Conservation (phyloP, 352 stramenopile species). For the Bremia lactucae region DNA sequence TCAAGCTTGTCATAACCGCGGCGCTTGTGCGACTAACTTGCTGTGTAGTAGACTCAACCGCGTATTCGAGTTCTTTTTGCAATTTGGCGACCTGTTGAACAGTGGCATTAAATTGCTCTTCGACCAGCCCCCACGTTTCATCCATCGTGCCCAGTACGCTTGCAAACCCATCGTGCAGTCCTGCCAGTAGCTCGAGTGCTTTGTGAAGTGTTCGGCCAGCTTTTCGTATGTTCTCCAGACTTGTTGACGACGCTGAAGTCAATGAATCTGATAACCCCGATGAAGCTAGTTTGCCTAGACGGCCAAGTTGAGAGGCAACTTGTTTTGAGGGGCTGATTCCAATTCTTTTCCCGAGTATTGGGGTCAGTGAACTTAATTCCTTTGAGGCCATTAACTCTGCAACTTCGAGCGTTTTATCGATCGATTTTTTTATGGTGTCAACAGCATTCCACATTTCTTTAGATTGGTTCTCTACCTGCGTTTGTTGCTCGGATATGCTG, state of each 20-base stretch:
- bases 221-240: conserved; percentile 17
- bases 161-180: conserved; percentile 21
- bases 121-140: conserved; percentile 15
- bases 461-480: conserved; percentile 15
- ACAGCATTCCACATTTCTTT: conserved; percentile 21
- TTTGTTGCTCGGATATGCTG: conserved; percentile 15
- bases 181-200: conserved; percentile 18
- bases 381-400: conserved; percentile 7
- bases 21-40: conserved; percentile 19
- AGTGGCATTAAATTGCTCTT: conserved; percentile 21
- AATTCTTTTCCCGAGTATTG: conserved; percentile 13
- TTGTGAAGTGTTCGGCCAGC: conserved; percentile 21
- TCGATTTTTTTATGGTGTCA: conserved; percentile 15
- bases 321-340: conserved; percentile 16
- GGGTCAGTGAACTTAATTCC: conserved; percentile 17
- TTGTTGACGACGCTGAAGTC: conserved; percentile 7
- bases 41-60: conserved; percentile 13
- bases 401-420: conserved; percentile 16
- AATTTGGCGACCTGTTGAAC: conserved; percentile 13
- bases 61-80: conserved; percentile 22
- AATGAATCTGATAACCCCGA: conserved; percentile 14
- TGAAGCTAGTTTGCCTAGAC: conserved; percentile 17
- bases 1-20: conserved; percentile 13
- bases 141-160: conserved; percentile 18
- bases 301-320: conserved; percentile 19